phyloP scores from a whole-genome alignment of 2,329 filamentous ascomycete genomes.

The Grosmannia penicillata region DNA sequence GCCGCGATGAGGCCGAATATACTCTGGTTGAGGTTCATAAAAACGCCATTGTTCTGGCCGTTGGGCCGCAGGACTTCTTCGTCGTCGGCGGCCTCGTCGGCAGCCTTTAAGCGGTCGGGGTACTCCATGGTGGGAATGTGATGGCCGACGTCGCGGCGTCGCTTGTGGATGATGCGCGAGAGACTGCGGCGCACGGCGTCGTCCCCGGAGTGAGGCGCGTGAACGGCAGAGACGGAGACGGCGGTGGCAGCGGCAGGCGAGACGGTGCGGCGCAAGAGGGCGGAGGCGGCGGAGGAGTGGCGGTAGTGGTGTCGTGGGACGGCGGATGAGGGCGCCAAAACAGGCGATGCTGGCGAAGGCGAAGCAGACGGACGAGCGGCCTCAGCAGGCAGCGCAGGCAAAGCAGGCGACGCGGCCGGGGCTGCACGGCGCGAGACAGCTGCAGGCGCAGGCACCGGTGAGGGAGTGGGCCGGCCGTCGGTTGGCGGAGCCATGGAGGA shows the following conservation, averaged over 20 bases:
- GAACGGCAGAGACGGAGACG: neutral
- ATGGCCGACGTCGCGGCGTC: conserved; percentile 22
- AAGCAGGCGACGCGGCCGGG: no score
- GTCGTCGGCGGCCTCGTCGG: conserved; percentile 31
- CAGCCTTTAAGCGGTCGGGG: conserved; percentile 35
- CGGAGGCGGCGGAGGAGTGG: neutral
- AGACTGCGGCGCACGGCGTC: neutral
- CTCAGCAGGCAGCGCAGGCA: no score
- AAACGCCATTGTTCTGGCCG: conserved; percentile 30
- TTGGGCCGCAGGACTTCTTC: conserved; percentile 33
- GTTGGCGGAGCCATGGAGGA: no score
- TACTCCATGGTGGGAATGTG: conserved; percentile 28
- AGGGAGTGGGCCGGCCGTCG: no score
- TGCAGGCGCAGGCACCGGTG: no score
- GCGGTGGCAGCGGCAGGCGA: neutral
- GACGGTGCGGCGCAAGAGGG: neutral
- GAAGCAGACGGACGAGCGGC: no score
- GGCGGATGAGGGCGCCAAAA: neutral
- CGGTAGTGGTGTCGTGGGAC: neutral
- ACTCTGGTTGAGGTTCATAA: conserved; percentile 79
- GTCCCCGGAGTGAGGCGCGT: neutral
- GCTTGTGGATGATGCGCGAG: conserved; percentile 27
- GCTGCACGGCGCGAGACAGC: no score
- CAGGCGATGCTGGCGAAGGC: no score
- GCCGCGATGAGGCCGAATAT: conserved; percentile 87